Percentiles rank a stretch among this genome's conserved stretches.
Evolutionary conservation across 2,329 filamentous ascomycete genomes (phyloP).

Genomic region (Aspergillus tamarii): DNA sequence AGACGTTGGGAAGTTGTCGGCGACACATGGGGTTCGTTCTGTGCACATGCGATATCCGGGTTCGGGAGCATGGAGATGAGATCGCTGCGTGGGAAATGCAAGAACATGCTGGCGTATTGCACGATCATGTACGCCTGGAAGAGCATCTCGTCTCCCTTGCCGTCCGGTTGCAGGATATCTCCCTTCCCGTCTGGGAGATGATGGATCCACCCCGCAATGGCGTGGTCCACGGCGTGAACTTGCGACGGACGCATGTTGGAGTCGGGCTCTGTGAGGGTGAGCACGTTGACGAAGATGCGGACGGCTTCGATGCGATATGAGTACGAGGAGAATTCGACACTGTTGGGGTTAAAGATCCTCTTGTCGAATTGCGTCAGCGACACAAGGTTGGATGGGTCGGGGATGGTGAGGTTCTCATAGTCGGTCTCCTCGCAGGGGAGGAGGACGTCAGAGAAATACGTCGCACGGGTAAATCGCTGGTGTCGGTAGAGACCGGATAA

Average conservation of each 20-base stretch:
- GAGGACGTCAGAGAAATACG: background rate
- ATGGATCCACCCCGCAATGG: background rate
- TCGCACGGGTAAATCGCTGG: background rate
- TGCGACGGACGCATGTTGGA: conserved; percentile 2
- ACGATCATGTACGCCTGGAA: conserved; percentile 7
- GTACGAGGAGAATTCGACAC: background rate
- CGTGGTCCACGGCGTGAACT: background rate
- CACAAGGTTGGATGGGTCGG: background rate
- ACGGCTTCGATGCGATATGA: background rate
- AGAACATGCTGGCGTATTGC: background rate
- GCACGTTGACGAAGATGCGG: background rate
- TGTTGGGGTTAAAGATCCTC: background rate
- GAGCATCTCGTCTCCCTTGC: conserved; percentile 1
- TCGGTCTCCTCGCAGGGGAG: background rate
- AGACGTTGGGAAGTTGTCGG: background rate
- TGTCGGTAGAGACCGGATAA: conserved; percentile 2
- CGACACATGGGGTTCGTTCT: background rate
- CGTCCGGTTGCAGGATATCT: background rate
- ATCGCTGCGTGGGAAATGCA: conserved; percentile 9
- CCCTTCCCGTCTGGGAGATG: background rate
- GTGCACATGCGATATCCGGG: background rate
- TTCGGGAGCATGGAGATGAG: conserved; percentile 2
- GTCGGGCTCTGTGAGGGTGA: background rate
- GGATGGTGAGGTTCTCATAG: background rate
- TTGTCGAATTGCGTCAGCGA: background rate